A percentile compares a stretch with the other conserved stretches of the same genome.
phyloP scores from a whole-genome alignment of 1,139 yeast species.

The Yamadazyma songkhlaensis region DNA sequence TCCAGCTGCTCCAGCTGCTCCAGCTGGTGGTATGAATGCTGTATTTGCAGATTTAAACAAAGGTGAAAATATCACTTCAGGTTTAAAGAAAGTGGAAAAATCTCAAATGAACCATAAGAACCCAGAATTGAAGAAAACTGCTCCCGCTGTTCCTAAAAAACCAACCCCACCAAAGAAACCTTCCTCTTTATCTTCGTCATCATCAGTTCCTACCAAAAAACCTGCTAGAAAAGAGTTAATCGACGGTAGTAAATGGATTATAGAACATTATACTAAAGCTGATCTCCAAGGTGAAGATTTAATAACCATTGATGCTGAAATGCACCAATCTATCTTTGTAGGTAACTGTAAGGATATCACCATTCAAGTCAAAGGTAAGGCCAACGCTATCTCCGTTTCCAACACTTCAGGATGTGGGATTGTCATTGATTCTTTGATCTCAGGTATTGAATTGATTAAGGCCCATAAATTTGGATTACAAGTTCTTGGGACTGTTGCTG shows the following conservation, averaged over 20 bases:
- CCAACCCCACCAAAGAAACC: slow-evolving; percentile 79
- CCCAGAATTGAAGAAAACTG: slow-evolving; percentile 67
- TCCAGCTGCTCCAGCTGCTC: slow-evolving; percentile 17
- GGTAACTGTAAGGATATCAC: slow-evolving; percentile 76
- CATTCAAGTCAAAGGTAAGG: slow-evolving; percentile 84
- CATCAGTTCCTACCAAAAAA: slow-evolving; percentile 38
- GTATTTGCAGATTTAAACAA: slow-evolving; percentile 88
- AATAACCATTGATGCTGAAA: slow-evolving; percentile 71
- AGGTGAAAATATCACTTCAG: slow-evolving; percentile 81
- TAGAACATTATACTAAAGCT: slow-evolving; percentile 69
- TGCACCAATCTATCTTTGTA: slow-evolving; percentile 85
- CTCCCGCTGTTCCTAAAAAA: slow-evolving; percentile 39
- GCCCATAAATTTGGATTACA: slow-evolving; percentile 82
- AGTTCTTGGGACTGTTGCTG: slow-evolving; percentile 74
- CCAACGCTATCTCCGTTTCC: slow-evolving; percentile 81
- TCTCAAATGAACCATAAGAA: slow-evolving; percentile 95
- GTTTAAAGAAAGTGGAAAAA: slow-evolving; percentile 87
- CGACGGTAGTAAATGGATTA: slow-evolving; percentile 82
- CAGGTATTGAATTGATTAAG: slow-evolving; percentile 87
- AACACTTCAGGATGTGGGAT: slow-evolving; percentile 72
- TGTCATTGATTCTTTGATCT: slow-evolving; percentile 78
- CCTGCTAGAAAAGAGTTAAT: slow-evolving; percentile 75
- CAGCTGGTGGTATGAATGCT: slow-evolving; percentile 69
- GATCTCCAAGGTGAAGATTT: slow-evolving; percentile 41
- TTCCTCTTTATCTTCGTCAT: slow-evolving; percentile 40